Base-by-base conservation (phyloP, 768 basidiomycete genomes). In the Tricholomella constricta region DNA sequence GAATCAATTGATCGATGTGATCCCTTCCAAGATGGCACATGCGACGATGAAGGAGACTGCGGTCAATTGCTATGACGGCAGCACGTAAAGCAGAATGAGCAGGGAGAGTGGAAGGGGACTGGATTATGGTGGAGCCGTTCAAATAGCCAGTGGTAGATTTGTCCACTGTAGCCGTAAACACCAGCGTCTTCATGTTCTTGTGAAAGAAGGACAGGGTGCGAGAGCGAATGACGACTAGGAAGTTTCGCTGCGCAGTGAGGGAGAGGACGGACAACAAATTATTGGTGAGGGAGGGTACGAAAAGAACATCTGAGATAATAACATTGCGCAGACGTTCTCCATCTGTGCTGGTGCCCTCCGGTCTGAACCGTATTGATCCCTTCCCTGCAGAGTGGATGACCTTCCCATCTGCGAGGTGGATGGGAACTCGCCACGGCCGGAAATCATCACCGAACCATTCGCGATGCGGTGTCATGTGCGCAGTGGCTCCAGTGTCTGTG, bases 261-360 rank as follows among this genome's bases (percentile, higher is more conserved):
- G 37, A 46, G 1, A 52, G 20, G 26, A 34, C 29, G 10, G 51
- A 45, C 2, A 52, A 45, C 6, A 56, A 37, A 52, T 56, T 56
- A 37, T 49, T 59, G 9, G 25, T 4, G 3, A 56, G 38, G 2
- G 20, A 31, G 2, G 45, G 54, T 29, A 59, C 50, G 52, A 46
- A 27, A 14, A 59, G 37, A 14, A 56, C 57, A 47, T 51, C 27
- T 10, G 50, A 10, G 19, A 59, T 46, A 17, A 60, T 56, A 19
- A 62, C 50, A 57, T 37, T 22, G 25, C 46, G 26, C 22, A 31
- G 22, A 17, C 6, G 29, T 32, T 50, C 37, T 14, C 54, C 51
- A 10, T 43, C 22, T n/a, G 17, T 4, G 11, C 34, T 32, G n/a
- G 20, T 43, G 6, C 50, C 50, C 2, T 17, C 11, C 25, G 43